A percentile compares a stretch with the other conserved stretches of the same genome.
These are phyloP conservation scores for Volutella citrinella DNA, from an alignment of 2,329 filamentous ascomycete genomes.

Conservation along the genomic window DNA sequence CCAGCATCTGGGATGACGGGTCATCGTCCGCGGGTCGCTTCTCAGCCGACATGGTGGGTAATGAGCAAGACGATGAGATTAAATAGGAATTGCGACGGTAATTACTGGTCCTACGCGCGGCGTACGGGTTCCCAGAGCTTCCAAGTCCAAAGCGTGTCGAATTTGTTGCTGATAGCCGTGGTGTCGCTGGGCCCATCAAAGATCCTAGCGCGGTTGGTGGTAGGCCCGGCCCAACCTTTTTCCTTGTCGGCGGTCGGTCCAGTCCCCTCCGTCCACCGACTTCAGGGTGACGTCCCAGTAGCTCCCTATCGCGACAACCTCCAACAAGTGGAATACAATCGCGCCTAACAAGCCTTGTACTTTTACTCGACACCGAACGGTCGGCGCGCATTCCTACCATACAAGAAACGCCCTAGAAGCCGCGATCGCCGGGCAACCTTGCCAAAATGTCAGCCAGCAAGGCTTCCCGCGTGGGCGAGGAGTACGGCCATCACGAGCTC, in stretches of 20 bases:
- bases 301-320: constrained; percentile 13
- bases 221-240: constrained; percentile 34
- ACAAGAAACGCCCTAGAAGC: too few relatives aligned
- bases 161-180: too few relatives aligned
- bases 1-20: constrained; percentile 75
- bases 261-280: constrained; percentile 23
- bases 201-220: constrained; percentile 26
- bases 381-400: too few relatives aligned
- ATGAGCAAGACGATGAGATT: neutral
- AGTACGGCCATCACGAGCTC: too few relatives aligned
- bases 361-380: too few relatives aligned
- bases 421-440: too few relatives aligned
- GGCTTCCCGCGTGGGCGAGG: constrained; percentile 59
- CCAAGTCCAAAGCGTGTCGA: too few relatives aligned
- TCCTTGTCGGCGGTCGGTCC: constrained; percentile 26
- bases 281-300: constrained; percentile 19
- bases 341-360: neutral
- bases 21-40: constrained; percentile 88
- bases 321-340: constrained; percentile 9
- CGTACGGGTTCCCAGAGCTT: too few relatives aligned
- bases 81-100: constrained; percentile 7
- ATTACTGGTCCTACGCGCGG: too few relatives aligned
- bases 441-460: constrained; percentile 56
- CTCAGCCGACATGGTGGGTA: constrained; percentile 73
- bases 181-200: too few relatives aligned